phyloP scores from a whole-genome alignment of 306 rosid species.

The Trichosanthes cucumerina region DNA sequence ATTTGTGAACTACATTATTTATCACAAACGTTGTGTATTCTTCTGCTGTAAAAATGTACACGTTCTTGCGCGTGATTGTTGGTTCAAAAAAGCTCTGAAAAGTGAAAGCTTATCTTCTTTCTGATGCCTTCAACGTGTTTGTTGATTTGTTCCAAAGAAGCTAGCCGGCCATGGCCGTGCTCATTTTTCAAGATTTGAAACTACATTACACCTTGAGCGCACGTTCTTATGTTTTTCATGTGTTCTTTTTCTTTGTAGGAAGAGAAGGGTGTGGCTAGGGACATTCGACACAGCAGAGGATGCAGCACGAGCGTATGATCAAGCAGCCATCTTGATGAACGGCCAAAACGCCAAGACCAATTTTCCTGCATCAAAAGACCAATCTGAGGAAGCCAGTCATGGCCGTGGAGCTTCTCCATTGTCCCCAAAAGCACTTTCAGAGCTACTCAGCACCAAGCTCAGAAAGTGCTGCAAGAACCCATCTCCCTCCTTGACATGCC shows the following conservation, averaged over 20 bases:
- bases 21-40: background rate
- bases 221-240: background rate
- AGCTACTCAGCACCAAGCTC: slow-evolving; percentile 77
- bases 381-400: slow-evolving; percentile 9
- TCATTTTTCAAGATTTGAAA: background rate
- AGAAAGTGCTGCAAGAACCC: slow-evolving; percentile 74
- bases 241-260: slow-evolving; percentile 27
- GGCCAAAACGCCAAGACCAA: slow-evolving; percentile 96
- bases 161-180: background rate
- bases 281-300: slow-evolving; percentile 98
- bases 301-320: slow-evolving; percentile 95
- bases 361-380: slow-evolving; percentile 36
- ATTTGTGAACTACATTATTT: background rate
- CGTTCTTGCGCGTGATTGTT: background rate
- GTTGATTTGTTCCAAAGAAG: background rate
- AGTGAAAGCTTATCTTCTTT: background rate
- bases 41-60: background rate
- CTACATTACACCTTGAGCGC: background rate
- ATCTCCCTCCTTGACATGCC: slow-evolving; percentile 89
- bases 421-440: slow-evolving; percentile 59
- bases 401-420: slow-evolving; percentile 7
- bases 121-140: background rate
- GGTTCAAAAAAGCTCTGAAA: background rate
- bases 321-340: slow-evolving; percentile 87
- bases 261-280: slow-evolving; percentile 97